Evolutionary conservation across 306 rosid species (phyloP).

Genomic region (Echinosophora koreensis): DNA sequence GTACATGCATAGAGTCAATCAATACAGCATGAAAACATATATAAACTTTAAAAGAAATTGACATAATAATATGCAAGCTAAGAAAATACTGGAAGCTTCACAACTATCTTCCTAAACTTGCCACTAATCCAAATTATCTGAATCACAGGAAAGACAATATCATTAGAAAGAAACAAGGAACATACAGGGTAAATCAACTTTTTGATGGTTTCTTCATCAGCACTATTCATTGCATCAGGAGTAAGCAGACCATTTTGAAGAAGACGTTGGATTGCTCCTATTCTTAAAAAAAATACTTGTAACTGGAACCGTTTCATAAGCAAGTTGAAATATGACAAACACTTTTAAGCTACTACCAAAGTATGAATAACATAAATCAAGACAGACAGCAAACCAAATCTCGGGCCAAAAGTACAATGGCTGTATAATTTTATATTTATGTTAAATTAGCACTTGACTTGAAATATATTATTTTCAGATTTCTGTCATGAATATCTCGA

Average conservation of each 20-base stretch:
- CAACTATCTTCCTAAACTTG: slow-evolving; percentile 8
- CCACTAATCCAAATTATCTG: slow-evolving; percentile 19
- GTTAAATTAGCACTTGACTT: slow-evolving; percentile 28
- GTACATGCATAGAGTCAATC: slow-evolving; percentile 19
- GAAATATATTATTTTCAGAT: slow-evolving; percentile 15
- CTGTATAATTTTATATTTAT: not conserved
- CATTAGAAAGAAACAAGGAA: slow-evolving; percentile 38
- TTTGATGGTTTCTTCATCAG: slow-evolving; percentile 83
- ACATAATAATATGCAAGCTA: slow-evolving; percentile 8
- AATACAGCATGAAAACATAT: slow-evolving; percentile 28
- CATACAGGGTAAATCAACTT: slow-evolving; percentile 88
- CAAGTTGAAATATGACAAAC: slow-evolving; percentile 35
- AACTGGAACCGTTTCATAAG: slow-evolving; percentile 40
- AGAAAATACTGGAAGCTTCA: slow-evolving; percentile 2
- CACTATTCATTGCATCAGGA: slow-evolving; percentile 75
- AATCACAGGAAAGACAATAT: slow-evolving; percentile 12
- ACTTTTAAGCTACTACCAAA: slow-evolving; percentile 27
- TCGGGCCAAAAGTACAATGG: slow-evolving; percentile 6
- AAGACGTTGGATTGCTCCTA: slow-evolving; percentile 95
- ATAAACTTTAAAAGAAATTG: slow-evolving; percentile 5
- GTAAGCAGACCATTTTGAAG: slow-evolving; percentile 82
- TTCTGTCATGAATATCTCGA: slow-evolving; percentile 13
- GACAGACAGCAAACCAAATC: slow-evolving; percentile 17
- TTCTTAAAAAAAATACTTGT: slow-evolving; percentile 55
- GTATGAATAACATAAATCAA: slow-evolving; percentile 27